phyloP scores from a whole-genome alignment of 2,329 filamentous ascomycete species.

The Pezicula neosporulosa region DNA sequence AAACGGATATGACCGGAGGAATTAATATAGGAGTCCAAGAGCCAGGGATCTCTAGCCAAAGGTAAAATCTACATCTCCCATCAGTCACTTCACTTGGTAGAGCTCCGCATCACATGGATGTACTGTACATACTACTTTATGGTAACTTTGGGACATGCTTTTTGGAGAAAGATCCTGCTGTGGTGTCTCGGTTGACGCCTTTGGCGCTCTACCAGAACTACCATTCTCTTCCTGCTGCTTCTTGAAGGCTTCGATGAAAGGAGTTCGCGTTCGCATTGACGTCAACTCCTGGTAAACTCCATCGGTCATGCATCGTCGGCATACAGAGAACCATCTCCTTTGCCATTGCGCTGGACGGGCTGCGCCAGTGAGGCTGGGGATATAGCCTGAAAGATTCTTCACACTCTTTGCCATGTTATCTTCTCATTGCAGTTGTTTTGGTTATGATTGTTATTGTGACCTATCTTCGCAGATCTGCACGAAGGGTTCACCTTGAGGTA shows the following conservation, averaged over 20 bases:
- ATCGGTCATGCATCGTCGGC: constrained; percentile 31
- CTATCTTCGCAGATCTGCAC: too few species aligned
- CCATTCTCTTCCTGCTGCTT: constrained; percentile 38
- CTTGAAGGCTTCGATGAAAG: constrained; percentile 64
- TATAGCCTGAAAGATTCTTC: background rate
- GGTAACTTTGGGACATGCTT: constrained; percentile 64
- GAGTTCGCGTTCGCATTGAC: constrained; percentile 58
- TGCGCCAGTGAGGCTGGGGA: background rate
- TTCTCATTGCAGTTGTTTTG: too few species aligned
- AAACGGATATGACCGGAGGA: constrained; percentile 62
- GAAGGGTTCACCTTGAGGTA: too few species aligned
- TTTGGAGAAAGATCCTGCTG: constrained; percentile 53
- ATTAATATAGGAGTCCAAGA: constrained; percentile 68
- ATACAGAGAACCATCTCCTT: constrained; percentile 16
- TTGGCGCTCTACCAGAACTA: background rate
- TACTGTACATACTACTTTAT: constrained; percentile 50
- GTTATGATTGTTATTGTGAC: too few species aligned
- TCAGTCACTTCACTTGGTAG: background rate
- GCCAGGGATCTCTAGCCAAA: constrained; percentile 64
- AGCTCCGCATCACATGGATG: constrained; percentile 5
- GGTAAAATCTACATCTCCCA: constrained; percentile 48
- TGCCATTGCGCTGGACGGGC: background rate
- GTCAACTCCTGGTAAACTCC: constrained; percentile 59
- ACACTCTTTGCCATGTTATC: background rate
- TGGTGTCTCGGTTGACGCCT: constrained; percentile 26